Percentiles rank a stretch among this genome's conserved stretches.
phyloP scores from a whole-genome alignment of 2,329 filamentous ascomycete genomes.

The Pseudogymnoascus sp. region DNA sequence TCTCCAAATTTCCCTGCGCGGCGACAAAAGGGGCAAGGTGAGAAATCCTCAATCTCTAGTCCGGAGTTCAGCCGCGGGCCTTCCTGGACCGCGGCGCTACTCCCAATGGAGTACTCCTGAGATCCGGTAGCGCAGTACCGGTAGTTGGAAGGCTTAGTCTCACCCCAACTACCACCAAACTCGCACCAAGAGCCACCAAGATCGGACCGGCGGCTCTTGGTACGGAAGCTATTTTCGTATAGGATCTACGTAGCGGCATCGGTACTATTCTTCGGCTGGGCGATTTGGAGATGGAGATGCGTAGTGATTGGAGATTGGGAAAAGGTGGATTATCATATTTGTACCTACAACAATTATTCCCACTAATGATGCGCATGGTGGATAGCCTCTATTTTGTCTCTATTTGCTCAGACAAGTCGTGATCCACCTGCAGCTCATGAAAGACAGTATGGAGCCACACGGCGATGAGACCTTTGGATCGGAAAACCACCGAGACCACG shows the following conservation, averaged over 20 bases:
- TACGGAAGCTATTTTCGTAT: not conserved
- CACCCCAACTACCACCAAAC: not conserved
- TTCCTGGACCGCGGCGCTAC: not conserved
- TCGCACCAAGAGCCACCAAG: not conserved
- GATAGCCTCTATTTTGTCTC: not conserved
- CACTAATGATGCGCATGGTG: not conserved
- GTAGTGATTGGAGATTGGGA: not conserved
- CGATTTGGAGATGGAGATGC: not conserved
- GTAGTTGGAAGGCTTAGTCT: constrained; percentile 7
- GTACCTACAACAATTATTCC: not conserved
- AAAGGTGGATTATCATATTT: not conserved
- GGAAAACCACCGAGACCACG: not conserved
- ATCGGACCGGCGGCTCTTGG: not conserved
- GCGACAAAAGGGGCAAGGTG: not conserved
- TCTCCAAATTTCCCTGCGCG: not conserved
- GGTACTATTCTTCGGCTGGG: not conserved
- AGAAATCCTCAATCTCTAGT: not conserved
- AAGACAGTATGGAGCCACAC: not conserved
- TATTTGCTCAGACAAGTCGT: not conserved
- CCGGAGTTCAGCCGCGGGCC: not conserved
- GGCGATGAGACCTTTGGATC: not conserved
- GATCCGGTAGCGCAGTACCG: not conserved
- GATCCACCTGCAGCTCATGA: not conserved
- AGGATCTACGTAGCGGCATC: not conserved
- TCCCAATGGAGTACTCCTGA: not conserved